Evolutionary conservation across 148 eudicot genomes (phyloP).

Genomic region (Diospyros lotus): DNA sequence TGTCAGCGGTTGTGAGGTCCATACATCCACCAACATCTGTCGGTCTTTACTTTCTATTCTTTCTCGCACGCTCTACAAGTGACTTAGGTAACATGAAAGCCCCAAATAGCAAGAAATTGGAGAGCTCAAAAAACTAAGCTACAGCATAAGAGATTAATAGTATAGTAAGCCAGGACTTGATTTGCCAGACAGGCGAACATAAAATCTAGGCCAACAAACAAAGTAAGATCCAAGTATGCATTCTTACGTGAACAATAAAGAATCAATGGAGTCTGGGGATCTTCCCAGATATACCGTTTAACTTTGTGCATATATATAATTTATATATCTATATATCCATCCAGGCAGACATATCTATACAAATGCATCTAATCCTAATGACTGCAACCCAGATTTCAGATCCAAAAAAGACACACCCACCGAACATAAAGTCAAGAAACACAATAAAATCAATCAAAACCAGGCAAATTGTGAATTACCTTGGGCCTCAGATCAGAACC

Average conservation of each 20-base stretch:
- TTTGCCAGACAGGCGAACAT: not conserved
- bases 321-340: not conserved
- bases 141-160: not conserved
- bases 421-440: conserved; percentile 1
- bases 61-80: too few relatives aligned
- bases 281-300: not conserved
- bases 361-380: not conserved
- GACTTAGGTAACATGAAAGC: too few relatives aligned
- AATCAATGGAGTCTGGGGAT: not conserved
- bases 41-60: too few relatives aligned
- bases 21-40: too few relatives aligned
- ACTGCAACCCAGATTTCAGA: conserved; percentile 5
- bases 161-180: conserved; percentile 4
- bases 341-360: not conserved
- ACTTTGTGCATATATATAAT: not conserved
- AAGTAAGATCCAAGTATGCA: not conserved
- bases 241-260: not conserved
- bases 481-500: conserved; percentile 40
- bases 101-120: too few relatives aligned
- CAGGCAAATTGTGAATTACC: conserved; percentile 27
- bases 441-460: not conserved
- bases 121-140: too few relatives aligned
- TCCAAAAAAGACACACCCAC: conserved; percentile 4
- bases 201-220: not conserved
- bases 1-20: too few relatives aligned